Conservation (phyloP, 768 basidiomycete genomes). For the Tephrocybe sp. region DNA sequence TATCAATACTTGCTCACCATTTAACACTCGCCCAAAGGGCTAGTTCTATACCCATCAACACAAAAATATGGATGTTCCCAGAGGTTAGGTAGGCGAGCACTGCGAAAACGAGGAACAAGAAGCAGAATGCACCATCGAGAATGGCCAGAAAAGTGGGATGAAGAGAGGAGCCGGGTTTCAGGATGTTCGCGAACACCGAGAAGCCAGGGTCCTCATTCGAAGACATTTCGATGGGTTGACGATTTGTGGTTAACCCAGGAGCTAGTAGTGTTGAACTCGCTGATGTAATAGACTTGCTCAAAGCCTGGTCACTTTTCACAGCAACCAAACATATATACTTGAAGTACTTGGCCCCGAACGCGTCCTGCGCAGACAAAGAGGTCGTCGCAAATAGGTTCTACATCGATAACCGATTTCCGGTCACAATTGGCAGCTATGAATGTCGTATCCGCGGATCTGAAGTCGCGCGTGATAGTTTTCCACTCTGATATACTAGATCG, state of each 20-base stretch:
- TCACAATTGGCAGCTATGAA: too few relatives aligned
- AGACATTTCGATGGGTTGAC: not conserved
- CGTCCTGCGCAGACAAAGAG: too few relatives aligned
- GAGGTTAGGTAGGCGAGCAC: slow-evolving; percentile 57
- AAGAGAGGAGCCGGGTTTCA: slow-evolving; percentile 76
- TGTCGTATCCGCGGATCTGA: too few relatives aligned
- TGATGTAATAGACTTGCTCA: too few relatives aligned
- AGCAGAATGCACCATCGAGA: slow-evolving; percentile 58
- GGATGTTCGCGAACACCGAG: slow-evolving; percentile 54
- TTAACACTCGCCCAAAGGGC: slow-evolving; percentile 78
- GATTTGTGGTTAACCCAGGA: not conserved
- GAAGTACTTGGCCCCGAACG: too few relatives aligned
- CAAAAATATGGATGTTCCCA: slow-evolving; percentile 66
- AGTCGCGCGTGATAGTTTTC: too few relatives aligned
- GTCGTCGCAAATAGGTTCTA: too few relatives aligned
- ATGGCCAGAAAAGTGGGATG: slow-evolving; percentile 64
- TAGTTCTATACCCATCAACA: slow-evolving; percentile 61
- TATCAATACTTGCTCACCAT: slow-evolving; percentile 48
- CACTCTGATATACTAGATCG: too few relatives aligned
- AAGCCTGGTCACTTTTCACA: too few relatives aligned
- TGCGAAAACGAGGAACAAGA: slow-evolving; percentile 58
- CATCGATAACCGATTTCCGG: too few relatives aligned
- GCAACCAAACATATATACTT: too few relatives aligned
- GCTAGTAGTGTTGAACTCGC: not conserved
- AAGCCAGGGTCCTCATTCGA: slow-evolving; percentile 3